Percentiles rank a stretch among this genome's conserved stretches.
Conservation (phyloP, 2,329 filamentous ascomycete species). For the Curvularia sp. region DNA sequence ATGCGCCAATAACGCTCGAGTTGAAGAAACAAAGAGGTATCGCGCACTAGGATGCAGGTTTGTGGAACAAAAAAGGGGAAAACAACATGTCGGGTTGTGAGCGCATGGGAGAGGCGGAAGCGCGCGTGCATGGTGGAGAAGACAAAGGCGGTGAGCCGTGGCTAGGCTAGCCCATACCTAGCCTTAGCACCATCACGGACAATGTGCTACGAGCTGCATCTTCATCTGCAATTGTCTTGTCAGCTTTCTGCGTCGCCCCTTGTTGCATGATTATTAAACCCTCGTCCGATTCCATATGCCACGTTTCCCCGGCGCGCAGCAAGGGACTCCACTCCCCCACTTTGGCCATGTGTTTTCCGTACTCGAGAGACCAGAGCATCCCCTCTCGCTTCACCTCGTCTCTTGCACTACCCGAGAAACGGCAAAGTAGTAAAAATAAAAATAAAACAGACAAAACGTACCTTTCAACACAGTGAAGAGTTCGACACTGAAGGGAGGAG, state of each 20-base stretch:
- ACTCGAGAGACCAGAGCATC: no score
- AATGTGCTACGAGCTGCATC: neutral
- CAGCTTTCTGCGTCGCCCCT: neutral
- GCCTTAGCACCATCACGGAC: neutral
- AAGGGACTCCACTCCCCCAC: no score
- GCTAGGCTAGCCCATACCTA: neutral
- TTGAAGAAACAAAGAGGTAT: constrained; percentile 2
- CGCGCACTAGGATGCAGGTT: neutral
- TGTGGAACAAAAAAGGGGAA: neutral
- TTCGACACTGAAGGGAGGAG: no score
- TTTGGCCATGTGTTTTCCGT: no score
- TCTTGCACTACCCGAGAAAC: neutral
- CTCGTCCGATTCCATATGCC: neutral
- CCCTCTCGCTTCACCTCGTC: no score
- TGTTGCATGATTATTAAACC: neutral
- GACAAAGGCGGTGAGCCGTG: neutral
- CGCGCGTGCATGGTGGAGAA: neutral
- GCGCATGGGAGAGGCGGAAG: neutral
- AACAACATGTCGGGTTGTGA: constrained; percentile 1
- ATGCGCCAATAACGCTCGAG: constrained; percentile 8
- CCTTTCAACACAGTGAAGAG: neutral
- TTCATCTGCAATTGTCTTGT: neutral
- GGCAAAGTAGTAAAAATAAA: neutral
- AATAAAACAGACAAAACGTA: constrained; percentile 8
- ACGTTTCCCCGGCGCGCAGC: no score